phyloP scores from a whole-genome alignment of 352 stramenopile genomes.

The Phytophthora parvispora region DNA sequence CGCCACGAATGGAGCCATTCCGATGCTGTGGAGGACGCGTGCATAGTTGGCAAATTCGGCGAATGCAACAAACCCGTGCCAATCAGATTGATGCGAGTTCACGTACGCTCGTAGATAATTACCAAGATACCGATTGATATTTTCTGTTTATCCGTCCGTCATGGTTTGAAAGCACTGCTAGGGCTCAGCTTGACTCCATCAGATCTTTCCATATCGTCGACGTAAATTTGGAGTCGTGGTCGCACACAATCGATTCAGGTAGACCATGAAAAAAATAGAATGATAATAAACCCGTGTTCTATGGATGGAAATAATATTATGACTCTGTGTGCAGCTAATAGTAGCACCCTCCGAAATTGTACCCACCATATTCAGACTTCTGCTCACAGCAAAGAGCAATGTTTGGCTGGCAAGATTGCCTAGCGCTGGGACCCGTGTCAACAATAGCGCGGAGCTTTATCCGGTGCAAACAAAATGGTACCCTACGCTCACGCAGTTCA shows the following conservation, averaged over 20 bases:
- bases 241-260: slow-evolving; percentile 3
- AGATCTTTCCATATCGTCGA: slow-evolving; percentile 6
- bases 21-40: not conserved
- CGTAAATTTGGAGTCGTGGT: slow-evolving; percentile 13
- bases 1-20: not conserved
- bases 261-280: slow-evolving; percentile 10
- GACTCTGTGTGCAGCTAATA: too few relatives aligned
- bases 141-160: slow-evolving; percentile 14
- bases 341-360: too few relatives aligned
- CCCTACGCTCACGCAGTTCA: too few relatives aligned
- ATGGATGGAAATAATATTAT: too few relatives aligned
- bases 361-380: too few relatives aligned
- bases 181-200: not conserved
- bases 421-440: too few relatives aligned
- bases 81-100: slow-evolving; percentile 1
- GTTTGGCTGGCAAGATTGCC: too few relatives aligned
- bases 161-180: slow-evolving; percentile 12
- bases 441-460: too few relatives aligned
- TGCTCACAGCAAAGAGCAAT: too few relatives aligned
- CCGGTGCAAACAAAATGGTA: too few relatives aligned
- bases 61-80: slow-evolving; percentile 4
- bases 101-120: slow-evolving; percentile 9
- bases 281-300: too few relatives aligned
- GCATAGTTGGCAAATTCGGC: slow-evolving; percentile 12
- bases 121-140: slow-evolving; percentile 2